Conservation (phyloP, 2,329 filamentous ascomycete genomes). For the Aspergillus unguis region DNA sequence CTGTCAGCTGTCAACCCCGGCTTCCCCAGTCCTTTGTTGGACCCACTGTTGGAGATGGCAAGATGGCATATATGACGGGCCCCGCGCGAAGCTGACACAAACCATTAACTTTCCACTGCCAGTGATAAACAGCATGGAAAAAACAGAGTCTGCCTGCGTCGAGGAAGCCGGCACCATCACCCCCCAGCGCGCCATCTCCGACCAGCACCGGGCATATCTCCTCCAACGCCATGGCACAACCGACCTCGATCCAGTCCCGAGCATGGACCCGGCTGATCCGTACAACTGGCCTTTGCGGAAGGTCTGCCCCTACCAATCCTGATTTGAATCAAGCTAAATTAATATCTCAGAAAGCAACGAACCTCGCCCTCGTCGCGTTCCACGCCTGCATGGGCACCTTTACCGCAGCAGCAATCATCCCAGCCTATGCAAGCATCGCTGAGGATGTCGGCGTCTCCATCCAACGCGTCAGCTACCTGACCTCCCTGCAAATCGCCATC, state of each 20-base stretch:
- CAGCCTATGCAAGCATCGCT: constrained; percentile 53
- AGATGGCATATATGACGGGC: background rate
- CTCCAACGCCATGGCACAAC: background rate
- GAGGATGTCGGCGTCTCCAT: constrained; percentile 49
- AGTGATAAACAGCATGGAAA: background rate
- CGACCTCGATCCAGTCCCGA: constrained; percentile 51
- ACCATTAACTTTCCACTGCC: background rate
- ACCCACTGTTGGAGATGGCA: background rate
- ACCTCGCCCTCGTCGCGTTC: constrained; percentile 55
- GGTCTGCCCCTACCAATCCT: constrained; percentile 33
- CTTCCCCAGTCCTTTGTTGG: no score
- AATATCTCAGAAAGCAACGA: constrained; percentile 42
- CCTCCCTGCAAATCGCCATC: constrained; percentile 54
- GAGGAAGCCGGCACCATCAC: background rate
- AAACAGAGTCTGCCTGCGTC: background rate
- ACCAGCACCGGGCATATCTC: background rate
- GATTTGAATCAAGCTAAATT: constrained; percentile 20
- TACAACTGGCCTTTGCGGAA: constrained; percentile 58
- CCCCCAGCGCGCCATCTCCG: background rate
- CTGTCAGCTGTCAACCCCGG: no score
- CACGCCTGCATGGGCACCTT: constrained; percentile 59
- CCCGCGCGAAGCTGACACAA: no score
- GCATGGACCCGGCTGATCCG: constrained; percentile 51
- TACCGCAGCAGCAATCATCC: constrained; percentile 41
- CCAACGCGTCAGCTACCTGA: constrained; percentile 53